Base-by-base conservation (phyloP, 139 green algal genomes). In the Parachlorella kessleri region DNA sequence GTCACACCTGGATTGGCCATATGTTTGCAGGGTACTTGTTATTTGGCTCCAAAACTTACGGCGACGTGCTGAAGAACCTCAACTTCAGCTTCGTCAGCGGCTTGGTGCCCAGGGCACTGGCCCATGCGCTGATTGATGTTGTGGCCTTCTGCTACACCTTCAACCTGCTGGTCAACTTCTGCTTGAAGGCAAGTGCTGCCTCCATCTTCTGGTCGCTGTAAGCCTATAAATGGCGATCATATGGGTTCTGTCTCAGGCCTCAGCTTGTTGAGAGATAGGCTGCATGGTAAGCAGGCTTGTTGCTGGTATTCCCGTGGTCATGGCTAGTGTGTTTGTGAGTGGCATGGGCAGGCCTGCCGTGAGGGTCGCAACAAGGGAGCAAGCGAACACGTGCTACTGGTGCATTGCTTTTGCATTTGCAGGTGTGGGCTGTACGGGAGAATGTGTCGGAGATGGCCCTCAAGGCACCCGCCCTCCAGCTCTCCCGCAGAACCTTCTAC, bases 11-110 rank as follows among this genome's bases (percentile, higher is more conserved):
- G n/a, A n/a, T n/a, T n/a, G n/a, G n/a, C n/a, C n/a, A n/a, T n/a
- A n/a, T n/a, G 48, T 59, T 18, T 65, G 55, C 76, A 76, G 81
- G 82, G 36, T 87, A 87, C 48, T 48, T 66, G 3, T 39, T 87
- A 54, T 87, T 87, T 78, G 82, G 82, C 3, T 41, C n/a, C 9
- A 41, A 28, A 4, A 81, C 73, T 3, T 41, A 87, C 14, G 77
- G 82, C 7, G 82, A 87, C 63, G 82, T 87, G 36, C 70, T 87
- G 14, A 84, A 84, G 32, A 81, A 87, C 38, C 72, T 87, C 10
- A 87, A 77, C 5, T 69, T 76, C 8, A 23, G 7, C 1, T 75
- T 66, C 26, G 78, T 75, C 2, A 14, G 39, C 2, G 18, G 23
- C 2, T 32, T 81, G 18, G 66, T 82, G 36, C 64, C 54, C 4